Percentiles rank a stretch among this genome's conserved stretches.
These are phyloP conservation scores for Mycena belliarum DNA, from an alignment of 768 basidiomycete species.

Conservation along the genomic window DNA sequence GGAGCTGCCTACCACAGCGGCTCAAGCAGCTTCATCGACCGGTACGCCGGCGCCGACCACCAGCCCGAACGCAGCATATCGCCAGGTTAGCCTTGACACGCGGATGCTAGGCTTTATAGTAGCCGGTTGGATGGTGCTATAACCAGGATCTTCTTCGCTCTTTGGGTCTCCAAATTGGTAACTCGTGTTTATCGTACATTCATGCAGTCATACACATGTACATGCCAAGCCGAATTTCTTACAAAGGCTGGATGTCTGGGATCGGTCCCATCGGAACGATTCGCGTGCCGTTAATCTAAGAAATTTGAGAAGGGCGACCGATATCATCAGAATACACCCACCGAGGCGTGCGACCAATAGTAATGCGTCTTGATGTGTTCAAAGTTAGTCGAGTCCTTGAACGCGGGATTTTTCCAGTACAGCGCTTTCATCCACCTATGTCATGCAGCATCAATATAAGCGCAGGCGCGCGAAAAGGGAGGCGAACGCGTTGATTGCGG, in stretches of 20 bases:
- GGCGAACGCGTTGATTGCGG: slow-evolving; percentile 67
- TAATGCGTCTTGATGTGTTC: slow-evolving; percentile 83
- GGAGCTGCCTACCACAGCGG: background rate
- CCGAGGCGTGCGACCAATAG: slow-evolving; percentile 57
- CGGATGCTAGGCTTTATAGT: background rate
- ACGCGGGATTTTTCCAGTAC: slow-evolving; percentile 90
- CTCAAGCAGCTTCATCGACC: too few species aligned
- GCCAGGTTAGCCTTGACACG: background rate
- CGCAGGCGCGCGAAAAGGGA: slow-evolving; percentile 1
- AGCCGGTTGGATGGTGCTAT: background rate
- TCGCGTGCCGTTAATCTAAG: slow-evolving; percentile 77
- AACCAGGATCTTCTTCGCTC: too few species aligned
- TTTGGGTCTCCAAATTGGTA: too few species aligned
- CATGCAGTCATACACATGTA: background rate
- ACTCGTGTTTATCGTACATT: too few species aligned
- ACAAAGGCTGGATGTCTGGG: slow-evolving; percentile 67
- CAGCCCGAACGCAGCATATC: background rate
- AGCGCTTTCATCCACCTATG: slow-evolving; percentile 72
- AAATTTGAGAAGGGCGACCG: background rate
- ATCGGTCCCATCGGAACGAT: slow-evolving; percentile 77
- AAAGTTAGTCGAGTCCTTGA: slow-evolving; percentile 86
- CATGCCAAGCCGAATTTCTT: slow-evolving; percentile 8
- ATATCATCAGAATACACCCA: background rate
- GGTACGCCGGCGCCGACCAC: background rate
- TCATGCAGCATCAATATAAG: slow-evolving; percentile 29